These are phyloP conservation scores for Xylariaceae sp. DNA, from an alignment of 2,329 filamentous ascomycete species.

Conservation along the genomic window DNA sequence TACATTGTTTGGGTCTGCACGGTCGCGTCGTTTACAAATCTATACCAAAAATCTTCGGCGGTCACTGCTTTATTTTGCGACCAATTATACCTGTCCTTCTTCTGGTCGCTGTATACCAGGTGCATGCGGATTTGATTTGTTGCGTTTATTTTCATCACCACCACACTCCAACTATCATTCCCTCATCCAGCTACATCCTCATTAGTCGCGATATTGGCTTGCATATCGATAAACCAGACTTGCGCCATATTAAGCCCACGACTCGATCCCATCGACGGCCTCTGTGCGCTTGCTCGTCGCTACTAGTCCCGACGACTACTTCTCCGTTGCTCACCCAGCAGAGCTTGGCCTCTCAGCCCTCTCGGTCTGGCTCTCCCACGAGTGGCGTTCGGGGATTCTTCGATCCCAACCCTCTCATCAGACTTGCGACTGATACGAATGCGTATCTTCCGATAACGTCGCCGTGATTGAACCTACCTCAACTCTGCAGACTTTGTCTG, in stretches of 20 bases:
- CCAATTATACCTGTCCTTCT: constrained; percentile 11
- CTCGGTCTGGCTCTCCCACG: no score
- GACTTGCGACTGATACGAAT: constrained; percentile 17
- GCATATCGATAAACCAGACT: no score
- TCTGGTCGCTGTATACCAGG: constrained; percentile 15
- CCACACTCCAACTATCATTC: constrained; percentile 5
- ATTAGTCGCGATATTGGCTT: not conserved
- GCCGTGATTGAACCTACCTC: constrained; percentile 19
- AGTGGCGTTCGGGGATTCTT: no score
- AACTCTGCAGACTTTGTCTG: constrained; percentile 35
- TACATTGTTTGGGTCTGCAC: not conserved
- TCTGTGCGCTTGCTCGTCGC: no score
- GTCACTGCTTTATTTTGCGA: constrained; percentile 4
- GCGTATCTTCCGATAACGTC: constrained; percentile 11
- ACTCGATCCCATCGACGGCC: no score
- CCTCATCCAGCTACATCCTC: constrained; percentile 14
- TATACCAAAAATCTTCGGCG: not conserved
- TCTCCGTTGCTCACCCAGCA: no score
- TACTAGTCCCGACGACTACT: no score
- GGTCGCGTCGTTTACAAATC: constrained; percentile 1
- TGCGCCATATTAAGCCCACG: no score
- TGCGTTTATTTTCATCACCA: constrained; percentile 12
- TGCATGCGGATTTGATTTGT: constrained; percentile 8
- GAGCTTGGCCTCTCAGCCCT: no score
- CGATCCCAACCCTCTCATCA: no score